Percentiles rank a stretch among this genome's conserved stretches.
These are phyloP conservation scores for Themeda triandra DNA, from an alignment of 176 grass and related monocot species.

Conservation along the genomic window DNA sequence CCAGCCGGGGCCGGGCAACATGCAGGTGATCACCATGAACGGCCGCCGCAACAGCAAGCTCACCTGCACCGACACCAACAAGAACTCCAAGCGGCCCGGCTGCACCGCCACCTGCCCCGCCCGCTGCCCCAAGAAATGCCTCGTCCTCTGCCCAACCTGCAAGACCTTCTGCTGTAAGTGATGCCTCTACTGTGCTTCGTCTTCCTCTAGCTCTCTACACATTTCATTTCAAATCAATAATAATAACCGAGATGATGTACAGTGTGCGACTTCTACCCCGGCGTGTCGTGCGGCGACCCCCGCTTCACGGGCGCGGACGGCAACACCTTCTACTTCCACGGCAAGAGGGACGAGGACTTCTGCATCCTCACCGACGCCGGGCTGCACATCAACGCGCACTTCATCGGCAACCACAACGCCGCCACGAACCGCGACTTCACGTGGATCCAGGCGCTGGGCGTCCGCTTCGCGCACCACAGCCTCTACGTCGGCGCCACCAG, in stretches of 20 bases:
- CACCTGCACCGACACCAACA: constrained; percentile 10
- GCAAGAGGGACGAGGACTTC: constrained; percentile 46
- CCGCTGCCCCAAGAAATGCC: constrained; percentile 47
- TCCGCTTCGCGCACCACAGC: constrained; percentile 46
- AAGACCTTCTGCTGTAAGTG: constrained; percentile 57
- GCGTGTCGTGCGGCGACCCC: constrained; percentile 35
- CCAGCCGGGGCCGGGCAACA: background rate
- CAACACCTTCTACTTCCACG: constrained; percentile 75
- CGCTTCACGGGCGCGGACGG: constrained; percentile 59
- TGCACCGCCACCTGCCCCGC: constrained; percentile 35
- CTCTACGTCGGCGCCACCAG: constrained; percentile 35
- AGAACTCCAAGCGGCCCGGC: background rate
- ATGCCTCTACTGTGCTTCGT: background rate
- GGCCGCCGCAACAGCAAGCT: constrained; percentile 29
- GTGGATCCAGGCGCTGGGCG: constrained; percentile 58
- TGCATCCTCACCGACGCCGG: constrained; percentile 35
- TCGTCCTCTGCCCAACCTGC: constrained; percentile 56
- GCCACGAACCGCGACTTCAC: constrained; percentile 45
- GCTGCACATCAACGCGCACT: constrained; percentile 78
- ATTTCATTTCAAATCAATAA: too few species aligned
- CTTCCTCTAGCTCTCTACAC: too few species aligned
- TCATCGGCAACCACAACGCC: constrained; percentile 50
- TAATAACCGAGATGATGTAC: too few species aligned
- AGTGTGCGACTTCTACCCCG: constrained; percentile 44
- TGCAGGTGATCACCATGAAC: background rate